Conservation (phyloP, 1,284 basidiomycete species). For the Rhodotorula sp. region DNA sequence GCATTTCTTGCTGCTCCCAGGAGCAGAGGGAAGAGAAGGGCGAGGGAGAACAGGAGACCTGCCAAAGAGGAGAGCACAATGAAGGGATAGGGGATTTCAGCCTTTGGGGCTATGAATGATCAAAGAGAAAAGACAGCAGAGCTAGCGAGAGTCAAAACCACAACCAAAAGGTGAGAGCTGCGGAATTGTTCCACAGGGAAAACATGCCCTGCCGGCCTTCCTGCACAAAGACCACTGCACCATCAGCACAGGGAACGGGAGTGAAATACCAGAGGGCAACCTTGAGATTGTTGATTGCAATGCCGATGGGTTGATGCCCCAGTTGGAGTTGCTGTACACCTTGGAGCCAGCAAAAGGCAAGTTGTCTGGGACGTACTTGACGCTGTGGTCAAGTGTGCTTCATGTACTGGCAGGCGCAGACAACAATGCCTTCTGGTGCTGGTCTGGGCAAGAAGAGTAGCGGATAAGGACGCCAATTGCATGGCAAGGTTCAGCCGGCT, state of each 20-base stretch:
- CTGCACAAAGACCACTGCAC: not conserved
- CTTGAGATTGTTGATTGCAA: constrained; percentile 48
- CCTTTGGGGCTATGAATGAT: too few species aligned
- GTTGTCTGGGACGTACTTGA: constrained; percentile 32
- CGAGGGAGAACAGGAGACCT: too few species aligned
- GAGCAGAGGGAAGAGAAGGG: too few species aligned
- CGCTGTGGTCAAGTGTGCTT: constrained; percentile 41
- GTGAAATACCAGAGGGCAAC: not conserved
- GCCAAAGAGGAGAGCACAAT: too few species aligned
- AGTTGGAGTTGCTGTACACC: constrained; percentile 6
- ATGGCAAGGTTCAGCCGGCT: constrained; percentile 50
- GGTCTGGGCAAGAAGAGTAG: constrained; percentile 45
- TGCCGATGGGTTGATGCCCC: constrained; percentile 45
- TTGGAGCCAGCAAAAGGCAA: constrained; percentile 8
- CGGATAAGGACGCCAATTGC: constrained; percentile 47
- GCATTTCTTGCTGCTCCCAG: too few species aligned
- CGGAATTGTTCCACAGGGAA: too few species aligned
- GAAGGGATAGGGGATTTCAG: too few species aligned
- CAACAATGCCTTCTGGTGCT: constrained; percentile 44
- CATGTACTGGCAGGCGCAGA: constrained; percentile 50
- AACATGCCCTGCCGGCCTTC: not conserved
- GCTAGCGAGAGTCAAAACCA: not conserved
- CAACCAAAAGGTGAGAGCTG: not conserved
- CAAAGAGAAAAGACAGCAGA: not conserved
- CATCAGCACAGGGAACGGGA: not conserved